phyloP scores from a whole-genome alignment of 345 rosid species.

The Salix suchowensis region DNA sequence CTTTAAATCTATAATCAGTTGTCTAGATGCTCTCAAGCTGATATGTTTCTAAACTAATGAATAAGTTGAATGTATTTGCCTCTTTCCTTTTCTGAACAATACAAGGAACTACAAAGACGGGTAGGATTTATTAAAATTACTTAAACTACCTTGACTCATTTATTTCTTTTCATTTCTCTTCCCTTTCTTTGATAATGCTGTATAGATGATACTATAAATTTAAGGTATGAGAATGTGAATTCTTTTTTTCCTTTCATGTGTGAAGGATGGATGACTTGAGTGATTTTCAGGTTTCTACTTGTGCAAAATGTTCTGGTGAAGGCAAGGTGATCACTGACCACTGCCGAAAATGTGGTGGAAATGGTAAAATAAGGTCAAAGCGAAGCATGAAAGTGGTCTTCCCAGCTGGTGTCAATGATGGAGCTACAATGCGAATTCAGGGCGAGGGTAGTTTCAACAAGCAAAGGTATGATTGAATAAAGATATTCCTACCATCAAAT shows the following conservation, averaged over 20 bases:
- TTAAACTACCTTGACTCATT: neutral
- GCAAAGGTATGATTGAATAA: conserved; percentile 44
- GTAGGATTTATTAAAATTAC: neutral
- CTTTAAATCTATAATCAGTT: no score
- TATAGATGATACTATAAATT: neutral
- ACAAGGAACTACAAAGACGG: neutral
- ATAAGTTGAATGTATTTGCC: no score
- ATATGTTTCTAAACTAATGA: neutral
- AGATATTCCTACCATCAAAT: neutral
- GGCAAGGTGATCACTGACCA: conserved; percentile 74
- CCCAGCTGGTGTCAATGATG: conserved; percentile 79
- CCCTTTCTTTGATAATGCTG: conserved; percentile 12
- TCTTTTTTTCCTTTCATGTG: neutral
- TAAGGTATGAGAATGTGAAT: neutral
- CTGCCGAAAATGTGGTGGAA: conserved; percentile 62
- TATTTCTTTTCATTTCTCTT: conserved; percentile 9
- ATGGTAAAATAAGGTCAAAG: conserved; percentile 52
- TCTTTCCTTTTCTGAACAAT: no score
- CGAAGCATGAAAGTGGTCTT: conserved; percentile 50
- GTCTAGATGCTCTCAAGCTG: neutral
- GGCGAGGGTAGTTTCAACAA: conserved; percentile 71
- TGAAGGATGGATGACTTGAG: conserved; percentile 19
- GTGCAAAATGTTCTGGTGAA: conserved; percentile 71
- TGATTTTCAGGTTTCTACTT: conserved; percentile 71
- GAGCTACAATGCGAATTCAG: conserved; percentile 61